phyloP scores from a whole-genome alignment of 2,329 filamentous ascomycete genomes.

The Fusarium sp. region DNA sequence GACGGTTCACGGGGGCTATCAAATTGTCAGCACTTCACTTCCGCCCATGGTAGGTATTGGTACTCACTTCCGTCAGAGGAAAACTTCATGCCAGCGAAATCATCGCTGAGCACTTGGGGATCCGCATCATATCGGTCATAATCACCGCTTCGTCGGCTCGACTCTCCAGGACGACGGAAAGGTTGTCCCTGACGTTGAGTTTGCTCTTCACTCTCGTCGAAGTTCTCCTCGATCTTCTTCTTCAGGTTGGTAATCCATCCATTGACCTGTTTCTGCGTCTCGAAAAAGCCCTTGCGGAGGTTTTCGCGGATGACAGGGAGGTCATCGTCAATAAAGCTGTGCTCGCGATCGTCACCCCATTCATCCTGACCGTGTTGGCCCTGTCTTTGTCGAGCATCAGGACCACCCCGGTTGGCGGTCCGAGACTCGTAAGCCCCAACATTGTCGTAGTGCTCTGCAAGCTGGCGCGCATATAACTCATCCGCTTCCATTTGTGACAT shows the following conservation, averaged over 20 bases:
- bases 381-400: constrained; percentile 55
- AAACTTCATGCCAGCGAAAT: constrained; percentile 82
- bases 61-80: constrained; percentile 73
- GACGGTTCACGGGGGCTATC: constrained; percentile 65
- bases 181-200: constrained; percentile 52
- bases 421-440: constrained; percentile 71
- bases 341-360: constrained; percentile 76
- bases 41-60: not conserved
- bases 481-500: constrained; percentile 90
- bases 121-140: constrained; percentile 96
- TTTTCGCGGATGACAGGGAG: constrained; percentile 94
- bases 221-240: constrained; percentile 94
- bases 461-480: constrained; percentile 90
- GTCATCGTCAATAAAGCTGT: constrained; percentile 96
- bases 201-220: constrained; percentile 75
- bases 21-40: constrained; percentile 36
- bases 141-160: constrained; percentile 82
- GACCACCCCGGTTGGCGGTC: constrained; percentile 62
- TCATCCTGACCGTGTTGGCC: constrained; percentile 53
- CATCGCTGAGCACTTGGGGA: constrained; percentile 89
- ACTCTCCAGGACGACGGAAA: constrained; percentile 70
- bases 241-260: constrained; percentile 91
- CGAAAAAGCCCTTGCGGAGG: constrained; percentile 92
- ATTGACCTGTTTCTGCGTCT: constrained; percentile 95
- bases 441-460: constrained; percentile 90